Evolutionary conservation across 805 yeast species (phyloP), one percentile per base, ranked within the genome.

Genomic region (Nakazawaea pomicola): DNA sequence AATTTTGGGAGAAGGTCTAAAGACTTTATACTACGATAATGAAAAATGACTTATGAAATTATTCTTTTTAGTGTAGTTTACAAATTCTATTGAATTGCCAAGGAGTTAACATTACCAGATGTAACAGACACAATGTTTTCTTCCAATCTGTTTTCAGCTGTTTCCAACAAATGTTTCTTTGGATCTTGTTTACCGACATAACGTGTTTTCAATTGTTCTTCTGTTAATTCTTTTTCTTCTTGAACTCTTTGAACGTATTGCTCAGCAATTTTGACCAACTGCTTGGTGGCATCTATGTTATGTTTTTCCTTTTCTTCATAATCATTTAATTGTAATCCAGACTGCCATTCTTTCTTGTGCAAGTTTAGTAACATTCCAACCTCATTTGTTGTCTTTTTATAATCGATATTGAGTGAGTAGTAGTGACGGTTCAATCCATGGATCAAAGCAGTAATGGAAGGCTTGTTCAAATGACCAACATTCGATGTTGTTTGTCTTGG

Each of bases 161-260:
- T 85, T 48, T 87, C 96, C 36, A 83, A 75, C 54, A 93, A 71
- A 68, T 93, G 99, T 68, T 91, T 93, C 78, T 95, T 93, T 31
- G 99, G 99, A 63, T 93, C 99, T 65, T 91, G 97, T 60, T 88
- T 90, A 53, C 99, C 99, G 28, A 93, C 97, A 57, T 91, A 95
- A 59, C 99, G 80, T 6, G 96, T 91, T 63, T 87, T 88, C 52
- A 91, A 74, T 62, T 90, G 93, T 30, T 87, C 96, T 54, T 85
- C 95, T 34, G 79, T 69, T 50, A 93, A 69, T 49, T 86, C 95
- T 59, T 83, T 84, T 61, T 93, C 99, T 63, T 95, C 98, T 51
- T 83, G 76, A 38, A 95, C 90, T 58, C 98, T 78, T 58, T 82
- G 83, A 28, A 91, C 87, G 62, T 93, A 93, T 51, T 80, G 84